Evolutionary conservation across 352 stramenopile species (phyloP).

Genomic region (Phytopythium chamaehyphon): DNA sequence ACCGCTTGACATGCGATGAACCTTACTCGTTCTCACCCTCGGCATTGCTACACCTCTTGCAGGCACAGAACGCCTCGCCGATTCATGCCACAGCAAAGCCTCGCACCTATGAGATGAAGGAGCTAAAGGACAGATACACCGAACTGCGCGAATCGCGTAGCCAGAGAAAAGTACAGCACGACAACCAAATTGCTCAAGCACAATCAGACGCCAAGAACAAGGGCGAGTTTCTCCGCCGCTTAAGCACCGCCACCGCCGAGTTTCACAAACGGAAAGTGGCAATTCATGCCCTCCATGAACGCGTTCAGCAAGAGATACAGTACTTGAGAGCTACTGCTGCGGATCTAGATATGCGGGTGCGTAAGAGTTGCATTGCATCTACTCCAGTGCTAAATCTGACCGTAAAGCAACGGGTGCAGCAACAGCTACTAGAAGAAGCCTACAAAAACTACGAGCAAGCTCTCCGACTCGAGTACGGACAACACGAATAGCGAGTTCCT

Average conservation of each 20-base stretch:
- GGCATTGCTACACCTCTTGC: too few species aligned
- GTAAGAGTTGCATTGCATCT: neutral
- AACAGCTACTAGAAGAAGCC: conserved; percentile 55
- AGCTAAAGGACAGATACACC: conserved; percentile 9
- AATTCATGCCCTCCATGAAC: conserved; percentile 44
- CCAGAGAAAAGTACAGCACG: conserved; percentile 14
- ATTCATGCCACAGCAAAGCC: too few species aligned
- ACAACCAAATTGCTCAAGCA: conserved; percentile 13
- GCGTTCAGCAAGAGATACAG: conserved; percentile 52
- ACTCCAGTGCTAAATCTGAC: neutral
- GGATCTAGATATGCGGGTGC: conserved; percentile 44
- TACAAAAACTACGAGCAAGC: conserved; percentile 48
- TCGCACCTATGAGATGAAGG: conserved; percentile 3
- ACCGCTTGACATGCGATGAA: too few species aligned
- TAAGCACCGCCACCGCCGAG: conserved; percentile 33
- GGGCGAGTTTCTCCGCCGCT: conserved; percentile 30
- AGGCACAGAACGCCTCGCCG: too few species aligned
- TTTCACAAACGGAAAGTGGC: conserved; percentile 56
- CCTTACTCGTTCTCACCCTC: neutral
- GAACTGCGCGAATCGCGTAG: conserved; percentile 14
- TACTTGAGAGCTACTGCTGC: conserved; percentile 39
- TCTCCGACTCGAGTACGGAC: conserved; percentile 29
- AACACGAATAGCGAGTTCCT: conserved; percentile 5
- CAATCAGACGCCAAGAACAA: conserved; percentile 1
- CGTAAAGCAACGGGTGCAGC: conserved; percentile 21